A percentile compares a stretch with the other conserved stretches of the same genome.
These are phyloP conservation scores for Blastocystis sp. DNA, from an alignment of 352 stramenopile genomes.

Conservation along the genomic window DNA sequence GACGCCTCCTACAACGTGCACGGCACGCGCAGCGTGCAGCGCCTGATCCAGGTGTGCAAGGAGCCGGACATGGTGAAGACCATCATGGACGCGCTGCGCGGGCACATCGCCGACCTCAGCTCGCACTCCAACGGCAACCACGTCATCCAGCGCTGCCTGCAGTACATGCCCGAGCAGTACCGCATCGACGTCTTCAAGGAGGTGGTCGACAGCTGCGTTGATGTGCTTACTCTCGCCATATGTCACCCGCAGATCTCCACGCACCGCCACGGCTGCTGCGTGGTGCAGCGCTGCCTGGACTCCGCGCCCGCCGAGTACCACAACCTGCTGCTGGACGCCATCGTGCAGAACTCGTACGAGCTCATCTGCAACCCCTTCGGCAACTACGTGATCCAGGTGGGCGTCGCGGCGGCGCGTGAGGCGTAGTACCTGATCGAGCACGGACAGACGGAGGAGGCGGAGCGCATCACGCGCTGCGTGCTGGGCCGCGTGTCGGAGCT, in stretches of 20 bases:
- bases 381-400: slow-evolving; percentile 83
- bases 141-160: slow-evolving; percentile 91
- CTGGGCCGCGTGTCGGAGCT: slow-evolving; percentile 88
- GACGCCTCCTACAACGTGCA: slow-evolving; percentile 93
- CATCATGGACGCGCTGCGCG: slow-evolving; percentile 87
- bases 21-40: slow-evolving; percentile 94
- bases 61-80: slow-evolving; percentile 78
- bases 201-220: slow-evolving; percentile 87
- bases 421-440: slow-evolving; percentile 84
- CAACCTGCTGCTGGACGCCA: slow-evolving; percentile 87
- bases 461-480: slow-evolving; percentile 69
- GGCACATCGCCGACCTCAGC: slow-evolving; percentile 88
- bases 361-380: slow-evolving; percentile 87
- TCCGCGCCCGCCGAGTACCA: slow-evolving; percentile 80
- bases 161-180: slow-evolving; percentile 88
- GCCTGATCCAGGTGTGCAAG: slow-evolving; percentile 91
- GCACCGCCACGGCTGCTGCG: slow-evolving; percentile 92
- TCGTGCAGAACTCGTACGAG: slow-evolving; percentile 92
- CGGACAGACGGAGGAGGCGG: slow-evolving; percentile 33
- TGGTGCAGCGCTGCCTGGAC: slow-evolving; percentile 92
- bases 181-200: slow-evolving; percentile 94
- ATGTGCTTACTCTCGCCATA: not conserved
- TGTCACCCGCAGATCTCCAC: slow-evolving; percentile 82
- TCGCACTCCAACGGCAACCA: slow-evolving; percentile 96
- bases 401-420: not conserved